Conservation (phyloP, 2,329 filamentous ascomycete genomes). For the Talaromyces piceae region DNA sequence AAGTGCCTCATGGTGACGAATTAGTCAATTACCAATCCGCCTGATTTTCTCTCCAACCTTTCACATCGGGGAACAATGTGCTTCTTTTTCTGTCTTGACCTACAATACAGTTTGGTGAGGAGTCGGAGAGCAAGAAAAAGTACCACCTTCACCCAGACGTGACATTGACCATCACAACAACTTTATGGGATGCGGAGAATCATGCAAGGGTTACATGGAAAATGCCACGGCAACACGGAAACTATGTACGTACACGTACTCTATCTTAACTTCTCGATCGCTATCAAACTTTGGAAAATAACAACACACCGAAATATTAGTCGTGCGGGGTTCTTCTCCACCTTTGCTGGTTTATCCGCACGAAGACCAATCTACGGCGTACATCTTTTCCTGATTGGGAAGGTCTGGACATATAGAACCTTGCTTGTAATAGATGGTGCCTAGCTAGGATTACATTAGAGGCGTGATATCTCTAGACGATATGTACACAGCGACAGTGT, state of each 20-base stretch:
- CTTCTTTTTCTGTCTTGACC: too few relatives aligned
- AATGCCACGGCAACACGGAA: not conserved
- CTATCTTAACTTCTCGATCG: too few relatives aligned
- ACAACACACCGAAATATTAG: not conserved
- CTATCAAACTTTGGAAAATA: too few relatives aligned
- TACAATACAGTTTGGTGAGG: too few relatives aligned
- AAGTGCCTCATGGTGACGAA: not conserved
- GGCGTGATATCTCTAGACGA: not conserved
- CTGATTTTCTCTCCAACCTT: not conserved
- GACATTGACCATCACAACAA: not conserved
- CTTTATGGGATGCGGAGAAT: not conserved
- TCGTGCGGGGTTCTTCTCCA: not conserved
- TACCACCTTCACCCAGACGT: not conserved
- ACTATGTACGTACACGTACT: too few relatives aligned
- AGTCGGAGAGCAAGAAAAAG: too few relatives aligned
- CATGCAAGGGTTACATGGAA: conserved; percentile 1
- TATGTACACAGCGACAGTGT: not conserved
- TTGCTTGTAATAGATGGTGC: too few relatives aligned
- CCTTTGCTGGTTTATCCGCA: not conserved
- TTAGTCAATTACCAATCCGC: not conserved
- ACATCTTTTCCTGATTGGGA: not conserved
- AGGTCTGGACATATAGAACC: not conserved
- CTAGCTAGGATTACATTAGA: too few relatives aligned
- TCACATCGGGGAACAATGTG: too few relatives aligned
- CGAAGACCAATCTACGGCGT: not conserved